Conservation (phyloP, 1,139 yeast species). For the Scheffersomyces cryptocercus region DNA sequence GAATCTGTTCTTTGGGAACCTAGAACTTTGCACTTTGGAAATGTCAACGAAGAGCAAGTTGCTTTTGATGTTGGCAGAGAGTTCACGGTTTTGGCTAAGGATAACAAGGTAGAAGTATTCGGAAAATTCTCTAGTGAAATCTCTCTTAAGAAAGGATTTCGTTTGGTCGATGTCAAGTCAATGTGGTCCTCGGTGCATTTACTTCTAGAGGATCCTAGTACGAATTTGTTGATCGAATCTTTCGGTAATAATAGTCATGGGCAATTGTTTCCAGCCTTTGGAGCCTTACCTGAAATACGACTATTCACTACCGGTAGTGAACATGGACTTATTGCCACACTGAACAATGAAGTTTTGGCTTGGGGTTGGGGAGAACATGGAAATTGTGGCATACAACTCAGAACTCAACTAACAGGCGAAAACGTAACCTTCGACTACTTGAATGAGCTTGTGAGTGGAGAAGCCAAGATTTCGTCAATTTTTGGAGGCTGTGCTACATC, state of each 20-base stretch:
- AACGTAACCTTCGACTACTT: conserved; percentile 40
- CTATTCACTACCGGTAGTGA: conserved; percentile 72
- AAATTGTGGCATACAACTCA: conserved; percentile 64
- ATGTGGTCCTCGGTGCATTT: conserved; percentile 88
- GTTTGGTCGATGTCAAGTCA: conserved; percentile 30
- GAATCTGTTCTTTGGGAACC: conserved; percentile 29
- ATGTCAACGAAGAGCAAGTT: conserved; percentile 3
- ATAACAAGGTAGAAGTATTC: conserved; percentile 8
- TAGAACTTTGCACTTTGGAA: conserved; percentile 19
- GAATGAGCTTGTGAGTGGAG: conserved; percentile 34
- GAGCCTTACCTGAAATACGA: conserved; percentile 6
- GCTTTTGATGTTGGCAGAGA: conserved; percentile 47
- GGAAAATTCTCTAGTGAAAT: conserved; percentile 14
- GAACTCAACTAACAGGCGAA: conserved; percentile 12
- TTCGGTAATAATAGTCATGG: conserved; percentile 78
- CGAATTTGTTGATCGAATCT: conserved; percentile 35
- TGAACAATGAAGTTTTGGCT: conserved; percentile 44
- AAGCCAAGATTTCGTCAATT: conserved; percentile 26
- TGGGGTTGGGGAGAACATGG: conserved; percentile 99
- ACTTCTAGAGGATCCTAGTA: conserved; percentile 11
- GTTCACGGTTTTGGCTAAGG: conserved; percentile 29
- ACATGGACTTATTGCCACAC: conserved; percentile 60
- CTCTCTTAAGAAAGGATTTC: not conserved
- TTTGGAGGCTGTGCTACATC: conserved; percentile 49
- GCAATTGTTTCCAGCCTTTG: conserved; percentile 47